A percentile compares a stretch with the other conserved stretches of the same genome.
phyloP scores from a whole-genome alignment of 176 grass and related monocot genomes.

The Aegilops speltoides region DNA sequence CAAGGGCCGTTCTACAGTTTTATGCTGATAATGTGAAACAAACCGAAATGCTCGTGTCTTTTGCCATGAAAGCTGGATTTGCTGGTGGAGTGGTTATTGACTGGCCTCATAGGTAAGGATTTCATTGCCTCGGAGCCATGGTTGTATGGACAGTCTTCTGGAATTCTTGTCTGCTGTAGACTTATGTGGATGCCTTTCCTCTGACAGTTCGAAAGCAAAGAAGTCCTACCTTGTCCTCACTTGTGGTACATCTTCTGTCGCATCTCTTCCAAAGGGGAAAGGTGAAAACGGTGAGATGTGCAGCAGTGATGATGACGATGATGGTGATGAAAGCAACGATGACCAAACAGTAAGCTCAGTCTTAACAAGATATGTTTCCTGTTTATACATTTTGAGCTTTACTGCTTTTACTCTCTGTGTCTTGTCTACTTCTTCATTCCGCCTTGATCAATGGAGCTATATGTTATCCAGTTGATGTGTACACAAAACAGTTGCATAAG shows the following conservation, averaged over 20 bases:
- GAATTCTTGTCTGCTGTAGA: not conserved
- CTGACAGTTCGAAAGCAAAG: slow-evolving; percentile 89
- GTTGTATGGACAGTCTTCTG: not conserved
- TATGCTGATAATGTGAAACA: slow-evolving; percentile 96
- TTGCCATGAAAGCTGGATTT: slow-evolving; percentile 96
- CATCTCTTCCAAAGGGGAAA: slow-evolving; percentile 78
- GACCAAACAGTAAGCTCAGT: slow-evolving; percentile 58
- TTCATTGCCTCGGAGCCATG: not conserved
- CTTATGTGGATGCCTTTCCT: slow-evolving; percentile 22
- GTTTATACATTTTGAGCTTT: not conserved
- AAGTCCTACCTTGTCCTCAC: slow-evolving; percentile 97
- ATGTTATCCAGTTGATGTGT: slow-evolving; percentile 6
- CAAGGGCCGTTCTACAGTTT: slow-evolving; percentile 91
- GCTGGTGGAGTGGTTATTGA: slow-evolving; percentile 90
- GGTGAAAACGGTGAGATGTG: slow-evolving; percentile 77
- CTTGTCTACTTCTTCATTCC: not conserved
- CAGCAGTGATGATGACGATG: slow-evolving; percentile 73
- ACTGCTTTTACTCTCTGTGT: not conserved
- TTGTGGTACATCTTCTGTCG: slow-evolving; percentile 70
- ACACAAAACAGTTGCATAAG: not conserved
- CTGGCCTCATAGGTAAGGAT: slow-evolving; percentile 83
- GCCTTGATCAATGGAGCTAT: not conserved
- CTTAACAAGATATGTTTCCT: not conserved
- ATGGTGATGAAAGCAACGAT: slow-evolving; percentile 35
- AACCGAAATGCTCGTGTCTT: slow-evolving; percentile 93